Conservation (phyloP, 1,139 yeast species). For the Ashbya aceris region DNA sequence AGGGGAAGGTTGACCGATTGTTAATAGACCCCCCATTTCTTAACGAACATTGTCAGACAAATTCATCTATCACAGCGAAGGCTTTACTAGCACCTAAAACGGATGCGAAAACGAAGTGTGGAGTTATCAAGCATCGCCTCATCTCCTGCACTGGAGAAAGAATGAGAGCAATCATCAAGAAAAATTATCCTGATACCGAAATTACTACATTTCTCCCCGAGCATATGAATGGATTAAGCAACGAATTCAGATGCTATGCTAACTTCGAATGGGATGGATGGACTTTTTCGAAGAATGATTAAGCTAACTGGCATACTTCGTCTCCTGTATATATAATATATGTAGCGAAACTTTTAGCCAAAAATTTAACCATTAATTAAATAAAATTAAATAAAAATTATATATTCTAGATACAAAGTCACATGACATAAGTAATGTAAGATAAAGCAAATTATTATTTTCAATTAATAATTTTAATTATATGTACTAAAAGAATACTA, state of each 20-base stretch:
- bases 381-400: background rate
- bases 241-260: conserved; percentile 83
- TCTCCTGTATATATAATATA: background rate
- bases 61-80: conserved; percentile 62
- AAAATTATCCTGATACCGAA: conserved; percentile 54
- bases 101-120: conserved; percentile 31
- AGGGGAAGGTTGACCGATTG: conserved; percentile 60
- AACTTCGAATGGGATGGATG: conserved; percentile 52
- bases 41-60: conserved; percentile 70
- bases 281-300: conserved; percentile 29
- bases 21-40: conserved; percentile 85
- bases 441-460: background rate
- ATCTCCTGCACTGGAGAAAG: conserved; percentile 84
- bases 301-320: background rate
- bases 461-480: background rate
- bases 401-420: background rate
- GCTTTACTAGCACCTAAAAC: conserved; percentile 42
- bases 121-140: conserved; percentile 41
- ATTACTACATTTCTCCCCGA: conserved; percentile 66
- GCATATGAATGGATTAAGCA: conserved; percentile 77
- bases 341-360: background rate
- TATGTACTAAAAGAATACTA: background rate
- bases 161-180: conserved; percentile 53
- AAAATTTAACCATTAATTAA: background rate
- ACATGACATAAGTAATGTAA: background rate